Base-by-base conservation (phyloP, 1,139 yeast genomes). In the Meyerozyma guilliermondii region DNA sequence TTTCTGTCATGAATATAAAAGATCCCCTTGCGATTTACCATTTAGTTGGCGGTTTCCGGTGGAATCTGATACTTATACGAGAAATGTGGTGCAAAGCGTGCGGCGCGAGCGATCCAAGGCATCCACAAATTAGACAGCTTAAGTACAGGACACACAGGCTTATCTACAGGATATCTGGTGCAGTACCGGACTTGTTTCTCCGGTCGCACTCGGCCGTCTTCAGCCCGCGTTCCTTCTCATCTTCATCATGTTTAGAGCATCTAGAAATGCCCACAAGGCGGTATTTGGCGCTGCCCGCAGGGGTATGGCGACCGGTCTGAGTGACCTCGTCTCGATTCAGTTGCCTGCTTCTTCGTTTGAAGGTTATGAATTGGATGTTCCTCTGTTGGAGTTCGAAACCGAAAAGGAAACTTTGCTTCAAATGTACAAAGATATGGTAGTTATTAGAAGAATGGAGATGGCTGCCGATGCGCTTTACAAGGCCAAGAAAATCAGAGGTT, bases 401-500 rank as follows among this genome's bases (percentile, higher is more conserved):
- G 82, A 87, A 58, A 89, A 88, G 77, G 78, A 78, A 40, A 78
- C 83, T 44, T 71, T 92, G 56, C 74, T 92, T 61, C 82, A 88
- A 63, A 89, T 92, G 97, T 92, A 91, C 80, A 87, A 88, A 73
- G 96, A 92, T 63, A 91, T 92, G 97, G 80, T 86, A 53, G 71
- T 85, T 54, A 83, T 91, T 62, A 82, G 98, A 77, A 87, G 98
- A 71, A 83, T 92, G 92, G 98, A 92, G 74, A 91, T 92, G 96
- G 96, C 97, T 31, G 82, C 98, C 46, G 98, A 92, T 63, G 98
- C 98, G 30, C 76, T 94, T 53, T 92, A 92, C 78, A 92, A 92
- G 76, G 96, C 98, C 61, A 92, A 92, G 78, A 89, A 92, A 74
- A 91, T 92, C 62, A 81, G 98, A 73, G 98, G 98, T 55, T 92